phyloP scores from a whole-genome alignment of 2,329 filamentous ascomycete genomes.

The Furcasterigmium furcatum region DNA sequence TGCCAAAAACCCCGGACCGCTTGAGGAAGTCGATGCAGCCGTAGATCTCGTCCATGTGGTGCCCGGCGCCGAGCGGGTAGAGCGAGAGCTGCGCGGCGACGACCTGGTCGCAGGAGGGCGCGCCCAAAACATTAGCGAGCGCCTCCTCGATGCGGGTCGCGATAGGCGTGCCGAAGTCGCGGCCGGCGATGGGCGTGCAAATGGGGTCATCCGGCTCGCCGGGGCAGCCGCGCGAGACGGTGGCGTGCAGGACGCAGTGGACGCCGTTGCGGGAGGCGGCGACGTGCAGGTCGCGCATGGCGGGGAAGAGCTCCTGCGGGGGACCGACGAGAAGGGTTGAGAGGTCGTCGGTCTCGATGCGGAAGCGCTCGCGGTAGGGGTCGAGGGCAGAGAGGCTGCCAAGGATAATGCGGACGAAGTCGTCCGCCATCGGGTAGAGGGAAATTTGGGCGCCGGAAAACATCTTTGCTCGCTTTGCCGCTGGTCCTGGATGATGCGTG shows the following conservation, averaged over 20 bases:
- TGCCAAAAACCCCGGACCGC: background rate
- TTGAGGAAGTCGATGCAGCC: background rate
- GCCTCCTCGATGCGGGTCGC: background rate
- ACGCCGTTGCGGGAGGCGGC: background rate
- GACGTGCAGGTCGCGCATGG: conserved; percentile 1
- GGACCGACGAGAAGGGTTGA: background rate
- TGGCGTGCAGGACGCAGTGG: background rate
- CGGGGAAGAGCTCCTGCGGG: background rate
- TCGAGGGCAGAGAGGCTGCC: conserved; percentile 1
- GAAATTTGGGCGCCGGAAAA: background rate
- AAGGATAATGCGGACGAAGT: conserved; percentile 1
- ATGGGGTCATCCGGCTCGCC: background rate
- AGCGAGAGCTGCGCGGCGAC: background rate
- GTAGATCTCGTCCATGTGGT: background rate
- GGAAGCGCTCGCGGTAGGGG: background rate
- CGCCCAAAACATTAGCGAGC: background rate
- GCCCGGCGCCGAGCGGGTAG: background rate
- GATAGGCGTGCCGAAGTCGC: background rate
- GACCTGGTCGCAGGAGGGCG: background rate
- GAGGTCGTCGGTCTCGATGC: background rate
- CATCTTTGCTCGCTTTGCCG: background rate
- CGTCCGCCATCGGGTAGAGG: conserved; percentile 3
- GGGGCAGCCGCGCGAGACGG: background rate
- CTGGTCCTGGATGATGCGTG: too few species aligned
- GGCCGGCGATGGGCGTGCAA: background rate